Base-by-base conservation (phyloP, 2,329 filamentous ascomycete genomes). In the Myotisia sp. region DNA sequence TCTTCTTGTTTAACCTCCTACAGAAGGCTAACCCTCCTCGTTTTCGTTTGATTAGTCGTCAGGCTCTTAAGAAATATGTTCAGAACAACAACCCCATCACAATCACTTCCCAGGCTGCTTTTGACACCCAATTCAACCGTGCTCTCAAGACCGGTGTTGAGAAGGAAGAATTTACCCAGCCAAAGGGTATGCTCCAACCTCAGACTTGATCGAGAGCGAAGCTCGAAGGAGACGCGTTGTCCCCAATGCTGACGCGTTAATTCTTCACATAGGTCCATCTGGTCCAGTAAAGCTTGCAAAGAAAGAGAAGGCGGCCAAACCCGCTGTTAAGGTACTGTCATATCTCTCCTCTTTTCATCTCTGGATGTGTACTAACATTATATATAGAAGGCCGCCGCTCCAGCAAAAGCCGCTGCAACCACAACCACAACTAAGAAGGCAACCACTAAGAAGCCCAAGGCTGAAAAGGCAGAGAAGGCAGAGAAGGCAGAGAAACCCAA, bases 211-310 rank as follows among this genome's bases (percentile, higher is more conserved):
- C 3, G n/a, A 24, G 22, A 10, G 8, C 7, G 10, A 24, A 10
- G 7, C 22, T 24, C 22, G 8, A 7, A 24, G 8, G n/a, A n/a
- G 10, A 29, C 14, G 9, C 27, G 8, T 17, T 28, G 16, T 28
- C 33, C 26, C 26, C 16, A 19, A 34, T 29, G 40, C 51, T 57
- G 42, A 59, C 52, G 44, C 48, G 45, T 48, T 40, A 35, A 23
- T 17, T 23, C 29, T 38, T 33, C 39, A 17, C 8, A 8, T 17
- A 85, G 79, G 80, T 51, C 70, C 83, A 40, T 93, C 85, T 44
- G 85, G 85, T 41, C 80, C 83, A 47, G 84, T 90, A 62, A 93
- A 93, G 78, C 77, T 93, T 40, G 79, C 79, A 40, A 87, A 87
- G 76, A 85, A 84, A 68, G 69, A 71, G 37, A 59, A 5, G 18